Evolutionary conservation across 2,329 filamentous ascomycete species (phyloP).

Genomic region (Aureobasidium melanogenum): DNA sequence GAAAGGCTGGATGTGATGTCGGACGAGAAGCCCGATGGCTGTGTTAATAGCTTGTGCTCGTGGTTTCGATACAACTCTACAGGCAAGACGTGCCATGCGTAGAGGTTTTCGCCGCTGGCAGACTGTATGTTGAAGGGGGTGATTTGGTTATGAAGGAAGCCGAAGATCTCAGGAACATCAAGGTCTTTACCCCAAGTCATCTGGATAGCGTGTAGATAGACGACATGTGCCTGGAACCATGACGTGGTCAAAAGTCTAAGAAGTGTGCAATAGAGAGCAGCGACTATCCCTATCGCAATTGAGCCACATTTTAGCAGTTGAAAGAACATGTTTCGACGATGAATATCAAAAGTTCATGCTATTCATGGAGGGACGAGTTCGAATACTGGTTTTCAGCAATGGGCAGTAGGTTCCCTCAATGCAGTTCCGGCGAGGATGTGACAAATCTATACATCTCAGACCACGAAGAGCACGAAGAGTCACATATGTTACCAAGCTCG

Average conservation of each 20-base stretch:
- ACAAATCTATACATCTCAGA: not conserved
- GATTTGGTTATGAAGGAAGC: constrained; percentile 31
- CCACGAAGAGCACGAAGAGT: not conserved
- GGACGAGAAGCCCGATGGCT: constrained; percentile 38
- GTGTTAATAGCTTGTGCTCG: constrained; percentile 31
- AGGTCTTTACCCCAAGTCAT: constrained; percentile 48
- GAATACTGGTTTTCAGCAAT: not conserved
- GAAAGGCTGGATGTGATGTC: constrained; percentile 50
- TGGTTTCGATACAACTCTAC: constrained; percentile 37
- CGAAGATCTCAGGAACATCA: constrained; percentile 39
- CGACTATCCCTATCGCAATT: constrained; percentile 19
- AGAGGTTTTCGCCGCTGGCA: constrained; percentile 32
- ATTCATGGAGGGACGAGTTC: not conserved
- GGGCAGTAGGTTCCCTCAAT: too few relatives aligned
- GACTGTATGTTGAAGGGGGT: constrained; percentile 39
- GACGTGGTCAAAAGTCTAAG: constrained; percentile 38
- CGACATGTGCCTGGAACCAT: constrained; percentile 45
- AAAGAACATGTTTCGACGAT: not conserved
- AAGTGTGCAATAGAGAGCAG: constrained; percentile 34
- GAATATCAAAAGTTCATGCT: not conserved
- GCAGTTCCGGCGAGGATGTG: not conserved
- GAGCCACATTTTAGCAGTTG: constrained; percentile 15
- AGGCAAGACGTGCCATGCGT: constrained; percentile 44
- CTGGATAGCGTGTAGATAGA: constrained; percentile 47
- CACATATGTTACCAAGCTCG: not conserved